A percentile compares a stretch with the other conserved stretches of the same genome.
phyloP scores from a whole-genome alignment of 495 filamentous ascomycete genomes.

The Neurospora pannonica region DNA sequence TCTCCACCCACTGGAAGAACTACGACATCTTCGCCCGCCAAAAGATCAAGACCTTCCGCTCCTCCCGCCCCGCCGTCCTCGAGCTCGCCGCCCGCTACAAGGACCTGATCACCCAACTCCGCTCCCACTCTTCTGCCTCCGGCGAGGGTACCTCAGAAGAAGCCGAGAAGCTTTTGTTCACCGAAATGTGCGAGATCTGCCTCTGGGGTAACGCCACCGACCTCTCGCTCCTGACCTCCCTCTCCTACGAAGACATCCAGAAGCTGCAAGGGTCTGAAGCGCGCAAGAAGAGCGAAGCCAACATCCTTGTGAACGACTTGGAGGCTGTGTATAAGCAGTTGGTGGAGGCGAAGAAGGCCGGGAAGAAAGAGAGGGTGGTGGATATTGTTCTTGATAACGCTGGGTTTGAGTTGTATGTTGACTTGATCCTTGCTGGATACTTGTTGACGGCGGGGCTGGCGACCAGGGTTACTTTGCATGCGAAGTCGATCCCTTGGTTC shows the following conservation, averaged over 20 bases:
- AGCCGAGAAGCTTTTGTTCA: slow-evolving; percentile 69
- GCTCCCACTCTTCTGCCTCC: slow-evolving; percentile 29
- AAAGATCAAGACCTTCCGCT: slow-evolving; percentile 88
- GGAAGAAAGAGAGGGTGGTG: slow-evolving; percentile 51
- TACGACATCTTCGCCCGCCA: slow-evolving; percentile 90
- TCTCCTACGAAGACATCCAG: slow-evolving; percentile 93
- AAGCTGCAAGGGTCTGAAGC: slow-evolving; percentile 85
- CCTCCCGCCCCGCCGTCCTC: slow-evolving; percentile 82
- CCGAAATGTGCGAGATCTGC: slow-evolving; percentile 93
- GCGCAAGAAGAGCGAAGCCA: slow-evolving; percentile 72
- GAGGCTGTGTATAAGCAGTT: slow-evolving; percentile 61
- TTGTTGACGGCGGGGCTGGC: slow-evolving; percentile 73
- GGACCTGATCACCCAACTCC: slow-evolving; percentile 63
- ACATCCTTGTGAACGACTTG: slow-evolving; percentile 82
- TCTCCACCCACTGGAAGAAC: slow-evolving; percentile 75
- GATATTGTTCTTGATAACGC: slow-evolving; percentile 95
- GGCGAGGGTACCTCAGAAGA: slow-evolving; percentile 39
- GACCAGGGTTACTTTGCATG: slow-evolving; percentile 79
- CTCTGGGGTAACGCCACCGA: slow-evolving; percentile 98
- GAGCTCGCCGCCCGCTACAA: slow-evolving; percentile 83
- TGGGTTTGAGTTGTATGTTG: slow-evolving; percentile 93
- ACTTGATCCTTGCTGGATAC: slow-evolving; percentile 84
- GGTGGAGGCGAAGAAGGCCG: slow-evolving; percentile 52
- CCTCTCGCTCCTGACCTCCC: slow-evolving; percentile 76
- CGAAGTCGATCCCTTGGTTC: slow-evolving; percentile 94